These are phyloP conservation scores for Neonectria hederae DNA, from an alignment of 2,329 filamentous ascomycete species.

Conservation along the genomic window DNA sequence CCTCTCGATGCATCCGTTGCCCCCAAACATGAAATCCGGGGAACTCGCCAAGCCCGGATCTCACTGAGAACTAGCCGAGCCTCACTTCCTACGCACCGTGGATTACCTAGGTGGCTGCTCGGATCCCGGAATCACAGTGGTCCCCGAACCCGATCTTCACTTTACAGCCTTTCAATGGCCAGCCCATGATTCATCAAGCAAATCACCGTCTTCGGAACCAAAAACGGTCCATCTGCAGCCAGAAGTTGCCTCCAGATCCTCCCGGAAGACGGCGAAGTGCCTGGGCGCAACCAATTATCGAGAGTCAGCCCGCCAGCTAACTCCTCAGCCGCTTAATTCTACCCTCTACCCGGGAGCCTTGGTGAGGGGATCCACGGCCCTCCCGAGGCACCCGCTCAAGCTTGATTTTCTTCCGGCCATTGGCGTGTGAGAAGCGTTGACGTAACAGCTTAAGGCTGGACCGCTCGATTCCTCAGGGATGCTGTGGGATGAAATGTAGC, in stretches of 20 bases:
- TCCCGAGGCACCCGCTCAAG: not conserved
- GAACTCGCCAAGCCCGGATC: not conserved
- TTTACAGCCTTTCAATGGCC: not conserved
- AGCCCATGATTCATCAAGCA: not conserved
- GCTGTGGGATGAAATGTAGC: not conserved
- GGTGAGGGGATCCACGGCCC: not conserved
- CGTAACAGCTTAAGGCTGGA: not conserved
- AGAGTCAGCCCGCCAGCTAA: not conserved
- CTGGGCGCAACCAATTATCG: not conserved
- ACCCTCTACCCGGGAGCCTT: not conserved
- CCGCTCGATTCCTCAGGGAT: not conserved
- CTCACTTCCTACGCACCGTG: not conserved
- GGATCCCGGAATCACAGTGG: not conserved
- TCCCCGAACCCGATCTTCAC: not conserved
- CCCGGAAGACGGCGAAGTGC: not conserved
- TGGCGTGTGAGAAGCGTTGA: not conserved
- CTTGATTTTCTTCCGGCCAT: not conserved
- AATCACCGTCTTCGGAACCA: not conserved
- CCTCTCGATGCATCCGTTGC: constrained; percentile 2
- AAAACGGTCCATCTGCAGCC: not conserved
- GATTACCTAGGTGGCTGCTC: not conserved
- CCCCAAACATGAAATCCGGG: not conserved
- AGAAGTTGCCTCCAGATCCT: not conserved
- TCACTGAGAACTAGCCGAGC: not conserved
- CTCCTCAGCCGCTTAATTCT: not conserved